Evolutionary conservation across 345 rosid genomes (phyloP).

Genomic region (Anacardium occidentale): DNA sequence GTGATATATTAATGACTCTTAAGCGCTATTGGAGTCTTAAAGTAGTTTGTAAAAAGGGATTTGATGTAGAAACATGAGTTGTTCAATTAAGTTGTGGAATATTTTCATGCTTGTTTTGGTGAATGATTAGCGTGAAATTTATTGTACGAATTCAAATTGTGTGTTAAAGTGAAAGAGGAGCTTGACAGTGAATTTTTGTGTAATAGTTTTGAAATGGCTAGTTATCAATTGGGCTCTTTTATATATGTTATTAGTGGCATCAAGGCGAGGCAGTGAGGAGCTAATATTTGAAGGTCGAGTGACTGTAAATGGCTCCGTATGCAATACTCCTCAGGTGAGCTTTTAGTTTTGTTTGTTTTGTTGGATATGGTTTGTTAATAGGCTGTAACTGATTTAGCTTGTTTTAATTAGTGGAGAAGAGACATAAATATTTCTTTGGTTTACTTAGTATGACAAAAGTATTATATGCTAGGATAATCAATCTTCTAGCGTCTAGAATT

Average conservation of each 20-base stretch:
- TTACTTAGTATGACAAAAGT: neutral
- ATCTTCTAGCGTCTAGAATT: neutral
- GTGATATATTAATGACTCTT: too few relatives aligned
- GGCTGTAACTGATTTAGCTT: neutral
- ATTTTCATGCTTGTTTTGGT: neutral
- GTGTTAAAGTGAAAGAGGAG: neutral
- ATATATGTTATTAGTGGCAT: conserved; percentile 57
- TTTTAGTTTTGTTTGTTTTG: neutral
- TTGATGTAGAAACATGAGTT: too few relatives aligned
- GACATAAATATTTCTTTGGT: too few relatives aligned
- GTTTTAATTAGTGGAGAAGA: neutral
- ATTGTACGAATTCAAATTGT: neutral
- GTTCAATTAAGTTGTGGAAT: too few relatives aligned
- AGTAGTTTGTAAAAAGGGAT: neutral
- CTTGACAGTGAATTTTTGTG: neutral
- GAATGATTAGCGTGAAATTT: neutral
- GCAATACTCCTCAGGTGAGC: conserved; percentile 79
- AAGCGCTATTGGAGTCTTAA: neutral
- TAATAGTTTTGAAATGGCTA: neutral
- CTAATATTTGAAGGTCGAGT: conserved; percentile 84
- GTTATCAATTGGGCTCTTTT: neutral
- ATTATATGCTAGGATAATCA: neutral
- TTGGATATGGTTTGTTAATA: neutral
- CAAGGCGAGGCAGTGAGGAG: conserved; percentile 83
- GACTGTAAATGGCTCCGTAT: conserved; percentile 79